phyloP scores from a whole-genome alignment of 106 monocot genomes.

The Phalaenopsis aphrodite region DNA sequence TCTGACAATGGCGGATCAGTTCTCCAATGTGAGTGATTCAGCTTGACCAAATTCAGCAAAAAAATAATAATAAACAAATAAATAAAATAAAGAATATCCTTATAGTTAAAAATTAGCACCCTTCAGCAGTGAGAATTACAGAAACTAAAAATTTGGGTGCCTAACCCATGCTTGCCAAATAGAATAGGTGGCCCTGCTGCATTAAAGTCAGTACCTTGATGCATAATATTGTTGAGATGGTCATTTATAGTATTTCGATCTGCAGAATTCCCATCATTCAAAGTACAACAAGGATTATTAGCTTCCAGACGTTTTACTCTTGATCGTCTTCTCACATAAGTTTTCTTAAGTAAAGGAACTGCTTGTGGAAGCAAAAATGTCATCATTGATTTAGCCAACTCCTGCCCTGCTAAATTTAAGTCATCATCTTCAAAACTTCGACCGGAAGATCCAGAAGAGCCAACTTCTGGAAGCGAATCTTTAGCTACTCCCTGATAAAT shows the following conservation, averaged over 20 bases:
- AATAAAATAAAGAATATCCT: neutral
- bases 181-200: neutral
- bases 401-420: constrained; percentile 40
- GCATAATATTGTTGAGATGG: neutral
- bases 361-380: constrained; percentile 84
- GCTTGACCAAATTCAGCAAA: neutral
- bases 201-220: constrained; percentile 21
- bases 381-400: constrained; percentile 84
- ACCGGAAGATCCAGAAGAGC: constrained; percentile 57
- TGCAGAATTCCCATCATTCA: constrained; percentile 1
- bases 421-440: constrained; percentile 33
- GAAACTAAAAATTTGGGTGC: neutral
- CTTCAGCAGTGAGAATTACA: neutral
- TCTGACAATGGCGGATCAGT: neutral
- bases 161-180: neutral
- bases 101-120: neutral
- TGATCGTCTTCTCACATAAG: constrained; percentile 44
- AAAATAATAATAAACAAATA: too few species aligned
- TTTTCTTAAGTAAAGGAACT: constrained; percentile 74
- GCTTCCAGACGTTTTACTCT: constrained; percentile 18
- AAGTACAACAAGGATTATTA: constrained; percentile 14
- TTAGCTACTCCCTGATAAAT: constrained; percentile 10
- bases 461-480: constrained; percentile 40
- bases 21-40: neutral
- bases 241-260: constrained; percentile 9